A percentile compares a stretch with the other conserved stretches of the same genome.
Evolutionary conservation across 768 basidiomycete species (phyloP).

Genomic region (Russula sp.): DNA sequence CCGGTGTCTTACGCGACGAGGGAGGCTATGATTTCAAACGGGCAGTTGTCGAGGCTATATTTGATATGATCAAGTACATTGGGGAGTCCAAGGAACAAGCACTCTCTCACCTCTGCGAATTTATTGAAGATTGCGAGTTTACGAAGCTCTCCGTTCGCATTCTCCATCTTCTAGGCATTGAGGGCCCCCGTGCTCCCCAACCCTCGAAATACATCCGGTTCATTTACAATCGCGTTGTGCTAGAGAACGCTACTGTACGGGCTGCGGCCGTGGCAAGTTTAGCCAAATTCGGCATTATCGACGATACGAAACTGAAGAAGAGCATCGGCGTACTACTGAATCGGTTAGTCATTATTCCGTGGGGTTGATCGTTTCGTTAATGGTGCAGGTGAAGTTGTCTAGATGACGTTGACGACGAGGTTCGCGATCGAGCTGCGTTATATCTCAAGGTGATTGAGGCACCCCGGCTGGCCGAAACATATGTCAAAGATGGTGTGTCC

Average conservation of each 20-base stretch:
- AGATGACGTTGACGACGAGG: constrained; percentile 98
- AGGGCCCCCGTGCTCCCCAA: constrained; percentile 93
- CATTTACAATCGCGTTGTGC: constrained; percentile 98
- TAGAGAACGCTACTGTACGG: constrained; percentile 96
- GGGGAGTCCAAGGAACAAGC: constrained; percentile 94
- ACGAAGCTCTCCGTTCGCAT: constrained; percentile 98
- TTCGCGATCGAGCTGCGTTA: constrained; percentile 93
- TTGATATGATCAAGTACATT: constrained; percentile 99
- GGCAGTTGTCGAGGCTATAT: constrained; percentile 97
- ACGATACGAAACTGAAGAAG: constrained; percentile 68
- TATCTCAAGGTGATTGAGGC: constrained; percentile 83
- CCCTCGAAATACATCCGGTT: constrained; percentile 98
- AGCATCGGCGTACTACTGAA: constrained; percentile 84
- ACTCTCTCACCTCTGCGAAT: constrained; percentile 95
- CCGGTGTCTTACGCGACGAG: constrained; percentile 93
- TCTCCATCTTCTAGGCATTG: constrained; percentile 88
- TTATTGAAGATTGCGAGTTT: constrained; percentile 99
- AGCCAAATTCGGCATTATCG: constrained; percentile 92
- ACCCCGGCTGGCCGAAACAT: constrained; percentile 71
- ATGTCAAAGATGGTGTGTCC: constrained; percentile 81
- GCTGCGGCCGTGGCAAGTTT: constrained; percentile 93
- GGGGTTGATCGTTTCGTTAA: constrained; percentile 8
- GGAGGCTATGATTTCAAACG: constrained; percentile 99
- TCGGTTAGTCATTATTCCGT: constrained; percentile 41
- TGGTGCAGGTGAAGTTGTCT: constrained; percentile 55